phyloP scores from a whole-genome alignment of 495 filamentous ascomycete genomes.

The Daldinia concentrica region DNA sequence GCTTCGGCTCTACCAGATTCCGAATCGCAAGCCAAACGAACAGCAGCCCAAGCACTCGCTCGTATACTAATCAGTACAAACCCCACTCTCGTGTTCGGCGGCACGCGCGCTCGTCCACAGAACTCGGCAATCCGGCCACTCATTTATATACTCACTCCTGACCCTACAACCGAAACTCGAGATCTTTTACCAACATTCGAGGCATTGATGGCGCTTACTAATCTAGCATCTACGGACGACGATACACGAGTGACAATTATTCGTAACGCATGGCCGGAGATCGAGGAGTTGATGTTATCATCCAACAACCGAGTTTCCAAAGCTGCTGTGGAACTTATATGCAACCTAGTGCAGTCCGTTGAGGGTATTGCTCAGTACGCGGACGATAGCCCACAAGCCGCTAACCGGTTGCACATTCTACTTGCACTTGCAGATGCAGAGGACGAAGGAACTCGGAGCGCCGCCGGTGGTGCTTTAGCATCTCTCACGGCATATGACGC shows the following conservation, averaged over 20 bases:
- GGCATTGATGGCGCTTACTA: slow-evolving; percentile 88
- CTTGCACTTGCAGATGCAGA: slow-evolving; percentile 88
- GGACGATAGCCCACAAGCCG: slow-evolving; percentile 71
- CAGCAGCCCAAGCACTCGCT: slow-evolving; percentile 86
- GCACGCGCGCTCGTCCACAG: slow-evolving; percentile 74
- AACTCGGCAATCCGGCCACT: slow-evolving; percentile 83
- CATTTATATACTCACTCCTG: slow-evolving; percentile 69
- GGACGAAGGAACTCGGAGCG: slow-evolving; percentile 78
- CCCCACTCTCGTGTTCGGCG: slow-evolving; percentile 83
- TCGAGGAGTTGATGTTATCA: slow-evolving; percentile 85
- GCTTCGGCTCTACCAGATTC: slow-evolving; percentile 66
- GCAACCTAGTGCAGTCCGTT: slow-evolving; percentile 87
- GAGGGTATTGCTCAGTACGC: slow-evolving; percentile 78
- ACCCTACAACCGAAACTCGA: slow-evolving; percentile 68
- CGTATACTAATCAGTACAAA: slow-evolving; percentile 91
- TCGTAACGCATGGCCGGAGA: slow-evolving; percentile 71
- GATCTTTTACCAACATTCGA: slow-evolving; percentile 93
- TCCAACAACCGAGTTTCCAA: slow-evolving; percentile 79
- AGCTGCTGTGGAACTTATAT: slow-evolving; percentile 87
- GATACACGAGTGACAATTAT: slow-evolving; percentile 75
- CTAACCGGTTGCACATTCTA: slow-evolving; percentile 79
- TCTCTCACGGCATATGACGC: slow-evolving; percentile 80
- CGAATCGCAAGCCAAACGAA: slow-evolving; percentile 62
- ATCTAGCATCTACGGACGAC: slow-evolving; percentile 83
- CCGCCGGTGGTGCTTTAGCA: slow-evolving; percentile 88